Evolutionary conservation across 1,284 basidiomycete genomes (phyloP).

Genomic region (Puccinia triticina): DNA sequence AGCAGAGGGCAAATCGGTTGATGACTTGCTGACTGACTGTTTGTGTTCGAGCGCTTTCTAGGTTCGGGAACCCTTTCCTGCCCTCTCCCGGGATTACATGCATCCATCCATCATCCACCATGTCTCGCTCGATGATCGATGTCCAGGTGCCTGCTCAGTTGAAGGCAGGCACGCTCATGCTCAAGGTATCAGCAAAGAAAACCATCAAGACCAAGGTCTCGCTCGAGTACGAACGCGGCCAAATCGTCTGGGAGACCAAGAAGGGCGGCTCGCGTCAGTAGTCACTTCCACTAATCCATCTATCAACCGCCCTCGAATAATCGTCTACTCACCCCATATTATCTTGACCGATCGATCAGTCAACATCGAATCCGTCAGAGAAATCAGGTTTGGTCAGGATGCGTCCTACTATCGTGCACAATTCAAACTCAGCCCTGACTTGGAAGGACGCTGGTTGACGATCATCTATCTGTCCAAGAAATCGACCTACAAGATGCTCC

Average conservation of each 20-base stretch:
- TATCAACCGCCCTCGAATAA: too few species aligned
- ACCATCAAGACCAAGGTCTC: slow-evolving; percentile 74
- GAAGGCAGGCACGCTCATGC: slow-evolving; percentile 65
- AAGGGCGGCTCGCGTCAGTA: slow-evolving; percentile 74
- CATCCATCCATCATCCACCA: too few species aligned
- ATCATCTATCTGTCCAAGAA: slow-evolving; percentile 66
- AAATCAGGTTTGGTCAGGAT: slow-evolving; percentile 78
- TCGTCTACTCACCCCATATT: background rate
- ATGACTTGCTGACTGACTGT: too few species aligned
- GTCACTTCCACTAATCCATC: slow-evolving; percentile 3
- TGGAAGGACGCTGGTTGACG: slow-evolving; percentile 63
- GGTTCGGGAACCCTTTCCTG: too few species aligned
- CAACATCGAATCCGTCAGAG: slow-evolving; percentile 85
- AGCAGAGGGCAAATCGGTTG: too few species aligned
- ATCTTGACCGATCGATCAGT: slow-evolving; percentile 68
- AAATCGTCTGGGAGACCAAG: slow-evolving; percentile 81
- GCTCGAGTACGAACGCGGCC: slow-evolving; percentile 76
- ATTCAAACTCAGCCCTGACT: slow-evolving; percentile 65
- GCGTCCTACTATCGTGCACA: slow-evolving; percentile 78
- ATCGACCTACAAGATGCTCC: slow-evolving; percentile 84
- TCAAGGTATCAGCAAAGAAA: slow-evolving; percentile 84
- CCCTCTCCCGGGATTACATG: too few species aligned
- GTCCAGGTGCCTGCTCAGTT: slow-evolving; percentile 51
- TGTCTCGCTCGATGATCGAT: slow-evolving; percentile 49
- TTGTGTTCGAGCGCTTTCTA: too few species aligned